A percentile compares a stretch with the other conserved stretches of the same genome.
Conservation (phyloP, 202 grass and related monocot genomes). For the Setaria italica region DNA sequence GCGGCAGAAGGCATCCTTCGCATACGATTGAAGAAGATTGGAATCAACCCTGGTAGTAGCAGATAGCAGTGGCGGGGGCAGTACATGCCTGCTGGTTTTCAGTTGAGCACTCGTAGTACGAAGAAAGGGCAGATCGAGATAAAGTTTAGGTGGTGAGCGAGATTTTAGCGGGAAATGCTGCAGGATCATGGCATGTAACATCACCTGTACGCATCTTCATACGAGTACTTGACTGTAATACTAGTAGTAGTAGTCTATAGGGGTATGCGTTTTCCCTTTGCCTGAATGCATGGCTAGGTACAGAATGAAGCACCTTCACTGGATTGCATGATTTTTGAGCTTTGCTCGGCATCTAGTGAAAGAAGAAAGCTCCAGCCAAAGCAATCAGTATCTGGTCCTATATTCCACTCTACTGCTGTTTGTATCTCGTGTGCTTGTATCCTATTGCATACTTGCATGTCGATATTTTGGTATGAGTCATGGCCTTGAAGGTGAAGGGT, state of each 20-base stretch:
- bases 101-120: not conserved
- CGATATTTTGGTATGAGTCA: no score
- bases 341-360: not conserved
- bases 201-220: not conserved
- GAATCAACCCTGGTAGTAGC: not conserved
- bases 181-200: not conserved
- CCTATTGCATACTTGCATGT: no score
- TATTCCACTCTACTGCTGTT: not conserved
- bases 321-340: no score
- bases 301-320: no score
- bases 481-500: no score
- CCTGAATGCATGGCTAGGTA: no score
- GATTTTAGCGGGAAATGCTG: not conserved
- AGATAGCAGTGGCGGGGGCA: not conserved
- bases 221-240: not conserved
- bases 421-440: no score
- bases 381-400: not conserved
- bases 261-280: no score
- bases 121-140: not conserved
- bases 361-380: not conserved
- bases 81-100: not conserved
- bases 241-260: not conserved
- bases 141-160: not conserved
- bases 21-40: not conserved
- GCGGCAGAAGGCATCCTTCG: conserved; percentile 50